Percentiles rank a stretch among this genome's conserved stretches.
Conservation (phyloP, 768 basidiomycete species). For the Lentinula guzmanii region DNA sequence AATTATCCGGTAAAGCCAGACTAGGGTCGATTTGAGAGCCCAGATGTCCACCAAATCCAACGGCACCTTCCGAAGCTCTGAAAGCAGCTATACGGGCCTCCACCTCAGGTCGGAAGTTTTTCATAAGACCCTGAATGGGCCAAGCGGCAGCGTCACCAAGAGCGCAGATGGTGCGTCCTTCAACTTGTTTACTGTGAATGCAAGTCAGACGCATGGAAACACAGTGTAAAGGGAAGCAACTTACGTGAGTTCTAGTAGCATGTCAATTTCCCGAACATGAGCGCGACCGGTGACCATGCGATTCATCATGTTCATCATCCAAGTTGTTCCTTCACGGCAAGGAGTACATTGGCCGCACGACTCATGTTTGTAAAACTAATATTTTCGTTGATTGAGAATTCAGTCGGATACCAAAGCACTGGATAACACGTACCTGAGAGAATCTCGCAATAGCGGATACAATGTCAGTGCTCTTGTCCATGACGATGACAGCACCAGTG, state of each 20-base stretch:
- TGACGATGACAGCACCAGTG: conserved; percentile 97
- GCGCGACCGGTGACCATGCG: conserved; percentile 90
- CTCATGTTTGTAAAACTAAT: conserved; percentile 95
- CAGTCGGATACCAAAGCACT: not conserved
- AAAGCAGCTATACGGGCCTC: conserved; percentile 81
- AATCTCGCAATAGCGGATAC: conserved; percentile 93
- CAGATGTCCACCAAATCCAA: conserved; percentile 83
- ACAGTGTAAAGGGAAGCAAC: conserved; percentile 11
- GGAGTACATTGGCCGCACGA: conserved; percentile 97
- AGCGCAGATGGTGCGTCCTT: conserved; percentile 95
- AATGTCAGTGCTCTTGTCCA: conserved; percentile 97
- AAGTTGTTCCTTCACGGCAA: conserved; percentile 91
- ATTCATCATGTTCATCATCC: conserved; percentile 99
- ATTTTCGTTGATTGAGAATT: not conserved
- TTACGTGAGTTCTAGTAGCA: conserved; percentile 92
- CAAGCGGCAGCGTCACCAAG: conserved; percentile 96
- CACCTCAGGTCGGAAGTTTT: conserved; percentile 94
- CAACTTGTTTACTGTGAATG: conserved; percentile 77
- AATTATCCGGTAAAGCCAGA: conserved; percentile 68
- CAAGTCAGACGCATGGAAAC: not conserved
- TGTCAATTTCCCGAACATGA: conserved; percentile 93
- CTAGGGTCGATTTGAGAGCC: conserved; percentile 62
- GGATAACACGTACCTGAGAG: conserved; percentile 49
- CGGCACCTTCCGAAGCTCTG: conserved; percentile 69
- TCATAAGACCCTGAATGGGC: conserved; percentile 98